phyloP scores from a whole-genome alignment of 495 filamentous ascomycete genomes.

The Aspergillus wentii region DNA sequence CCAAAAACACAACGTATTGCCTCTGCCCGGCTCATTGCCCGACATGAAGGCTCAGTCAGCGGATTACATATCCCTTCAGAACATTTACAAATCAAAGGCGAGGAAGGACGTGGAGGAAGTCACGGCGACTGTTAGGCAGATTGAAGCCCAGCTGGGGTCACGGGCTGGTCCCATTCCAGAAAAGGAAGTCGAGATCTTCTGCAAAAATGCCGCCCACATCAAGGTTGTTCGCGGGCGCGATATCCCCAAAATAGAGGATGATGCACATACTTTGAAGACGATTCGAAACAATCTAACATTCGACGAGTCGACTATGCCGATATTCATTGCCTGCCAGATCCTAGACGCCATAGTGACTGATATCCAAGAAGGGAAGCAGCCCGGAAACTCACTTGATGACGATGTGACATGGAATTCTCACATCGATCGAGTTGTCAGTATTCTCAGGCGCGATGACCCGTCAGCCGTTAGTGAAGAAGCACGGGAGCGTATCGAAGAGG shows the following conservation, averaged over 20 bases:
- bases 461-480: conserved; percentile 33
- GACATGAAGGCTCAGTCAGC: conserved; percentile 97
- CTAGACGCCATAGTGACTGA: conserved; percentile 49
- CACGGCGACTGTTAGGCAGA: conserved; percentile 56
- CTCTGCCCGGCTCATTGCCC: conserved; percentile 81
- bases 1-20: conserved; percentile 61
- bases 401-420: conserved; percentile 33
- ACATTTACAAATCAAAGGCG: conserved; percentile 89
- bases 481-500: conserved; percentile 41
- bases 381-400: conserved; percentile 25
- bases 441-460: conserved; percentile 45
- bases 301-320: conserved; percentile 61
- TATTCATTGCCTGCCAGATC: conserved; percentile 72
- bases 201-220: conserved; percentile 91
- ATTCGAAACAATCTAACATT: conserved; percentile 30
- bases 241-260: conserved; percentile 41
- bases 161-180: conserved; percentile 50
- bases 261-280: conserved; percentile 25
- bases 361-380: conserved; percentile 24
- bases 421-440: conserved; percentile 34
- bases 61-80: conserved; percentile 89
- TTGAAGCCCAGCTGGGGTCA: conserved; percentile 49
- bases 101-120: conserved; percentile 77
- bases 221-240: conserved; percentile 70
- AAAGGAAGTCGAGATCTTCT: conserved; percentile 85